Evolutionary conservation across 2,329 filamentous ascomycete genomes (phyloP).

Genomic region (Fusarium heterosporum): DNA sequence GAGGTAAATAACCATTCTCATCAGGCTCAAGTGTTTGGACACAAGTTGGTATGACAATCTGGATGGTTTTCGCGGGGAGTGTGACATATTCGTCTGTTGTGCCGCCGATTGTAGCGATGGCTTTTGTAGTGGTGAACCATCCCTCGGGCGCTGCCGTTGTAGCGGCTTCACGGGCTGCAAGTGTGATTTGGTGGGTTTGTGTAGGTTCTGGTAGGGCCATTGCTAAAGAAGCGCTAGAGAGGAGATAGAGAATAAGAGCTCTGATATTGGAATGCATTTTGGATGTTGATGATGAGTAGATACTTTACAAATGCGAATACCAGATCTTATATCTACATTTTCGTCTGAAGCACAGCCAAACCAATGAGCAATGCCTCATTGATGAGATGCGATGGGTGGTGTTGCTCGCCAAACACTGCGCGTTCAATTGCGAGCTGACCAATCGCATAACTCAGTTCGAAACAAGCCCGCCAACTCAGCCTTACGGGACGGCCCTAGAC

Average conservation of each 20-base stretch:
- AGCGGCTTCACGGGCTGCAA: constrained; percentile 10
- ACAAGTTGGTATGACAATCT: constrained; percentile 52
- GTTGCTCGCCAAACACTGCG: constrained; percentile 22
- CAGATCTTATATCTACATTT: constrained; percentile 12
- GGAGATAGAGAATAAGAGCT: constrained; percentile 32
- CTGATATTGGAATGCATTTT: constrained; percentile 31
- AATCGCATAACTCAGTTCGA: constrained; percentile 5
- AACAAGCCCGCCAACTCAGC: constrained; percentile 18
- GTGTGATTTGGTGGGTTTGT: constrained; percentile 15
- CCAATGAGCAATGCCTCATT: constrained; percentile 19
- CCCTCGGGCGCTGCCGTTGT: constrained; percentile 24
- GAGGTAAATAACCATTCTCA: constrained; percentile 50
- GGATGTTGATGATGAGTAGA: neutral
- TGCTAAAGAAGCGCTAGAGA: constrained; percentile 12
- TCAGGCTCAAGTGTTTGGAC: constrained; percentile 51
- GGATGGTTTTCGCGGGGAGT: constrained; percentile 49
- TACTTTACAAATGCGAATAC: neutral
- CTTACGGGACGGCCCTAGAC: constrained; percentile 2
- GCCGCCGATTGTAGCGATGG: constrained; percentile 39
- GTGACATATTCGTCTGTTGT: constrained; percentile 36
- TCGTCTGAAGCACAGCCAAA: neutral
- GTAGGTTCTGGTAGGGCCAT: constrained; percentile 19
- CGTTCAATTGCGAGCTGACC: constrained; percentile 36
- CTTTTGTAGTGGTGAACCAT: constrained; percentile 48
- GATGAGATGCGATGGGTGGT: constrained; percentile 14